phyloP scores from a whole-genome alignment of 208 protist genomes.

The Leishmania tarentolae region DNA sequence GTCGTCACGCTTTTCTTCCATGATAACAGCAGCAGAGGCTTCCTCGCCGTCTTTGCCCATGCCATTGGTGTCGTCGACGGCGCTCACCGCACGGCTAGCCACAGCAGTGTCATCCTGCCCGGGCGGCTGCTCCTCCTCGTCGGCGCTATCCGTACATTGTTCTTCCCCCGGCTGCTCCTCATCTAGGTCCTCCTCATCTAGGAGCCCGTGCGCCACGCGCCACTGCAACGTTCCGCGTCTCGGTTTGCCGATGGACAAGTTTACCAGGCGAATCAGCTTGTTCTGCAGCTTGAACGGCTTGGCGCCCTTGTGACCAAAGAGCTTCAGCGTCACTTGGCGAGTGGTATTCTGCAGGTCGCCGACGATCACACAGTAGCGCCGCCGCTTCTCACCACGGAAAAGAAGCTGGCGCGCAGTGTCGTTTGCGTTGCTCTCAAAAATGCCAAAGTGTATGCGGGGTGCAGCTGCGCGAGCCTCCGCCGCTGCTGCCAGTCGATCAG shows the following conservation, averaged over 20 bases:
- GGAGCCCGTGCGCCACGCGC: slow-evolving; percentile 16
- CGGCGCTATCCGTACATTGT: not conserved
- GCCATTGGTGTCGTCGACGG: not conserved
- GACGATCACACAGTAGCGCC: slow-evolving; percentile 84
- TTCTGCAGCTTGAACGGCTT: slow-evolving; percentile 89
- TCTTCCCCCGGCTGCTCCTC: slow-evolving; percentile 7
- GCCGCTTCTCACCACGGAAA: slow-evolving; percentile 82
- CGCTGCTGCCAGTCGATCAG: slow-evolving; percentile 23
- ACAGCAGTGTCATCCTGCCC: slow-evolving; percentile 3
- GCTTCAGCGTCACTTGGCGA: slow-evolving; percentile 67
- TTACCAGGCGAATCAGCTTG: slow-evolving; percentile 83
- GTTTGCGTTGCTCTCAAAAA: slow-evolving; percentile 34
- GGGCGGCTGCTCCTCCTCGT: slow-evolving; percentile 1
- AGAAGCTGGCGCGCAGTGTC: slow-evolving; percentile 80
- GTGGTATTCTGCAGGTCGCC: slow-evolving; percentile 69
- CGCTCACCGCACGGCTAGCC: not conserved
- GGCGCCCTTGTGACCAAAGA: slow-evolving; percentile 78
- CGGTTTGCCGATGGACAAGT: slow-evolving; percentile 78
- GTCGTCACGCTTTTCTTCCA: not conserved
- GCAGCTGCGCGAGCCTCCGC: slow-evolving; percentile 25
- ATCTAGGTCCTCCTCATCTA: slow-evolving; percentile 11
- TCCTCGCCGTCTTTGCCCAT: not conserved
- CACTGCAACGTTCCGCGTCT: slow-evolving; percentile 37
- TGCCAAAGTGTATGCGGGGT: slow-evolving; percentile 36
- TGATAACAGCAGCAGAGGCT: not conserved